Conservation (phyloP, 345 rosid genomes). For the Excoecaria cochinchinensis region DNA sequence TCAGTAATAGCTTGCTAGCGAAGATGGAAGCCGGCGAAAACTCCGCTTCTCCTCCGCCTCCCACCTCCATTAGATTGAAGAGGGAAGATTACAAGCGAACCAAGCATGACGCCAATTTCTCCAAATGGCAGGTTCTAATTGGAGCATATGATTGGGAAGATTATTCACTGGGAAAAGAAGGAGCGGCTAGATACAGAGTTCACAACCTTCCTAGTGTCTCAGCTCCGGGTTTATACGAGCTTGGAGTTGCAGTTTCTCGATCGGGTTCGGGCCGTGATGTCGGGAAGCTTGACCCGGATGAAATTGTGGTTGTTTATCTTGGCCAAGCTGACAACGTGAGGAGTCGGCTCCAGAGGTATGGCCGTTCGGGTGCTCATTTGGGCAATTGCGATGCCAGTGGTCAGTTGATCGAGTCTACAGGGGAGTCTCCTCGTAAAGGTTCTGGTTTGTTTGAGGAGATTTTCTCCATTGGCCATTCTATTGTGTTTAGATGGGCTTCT, state of each 20-base stretch:
- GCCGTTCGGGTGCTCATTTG: constrained; percentile 82
- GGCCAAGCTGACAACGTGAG: constrained; percentile 91
- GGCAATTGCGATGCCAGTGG: constrained; percentile 27
- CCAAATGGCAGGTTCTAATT: constrained; percentile 73
- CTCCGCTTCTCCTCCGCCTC: not conserved
- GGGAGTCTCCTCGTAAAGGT: constrained; percentile 19
- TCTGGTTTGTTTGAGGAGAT: constrained; percentile 49
- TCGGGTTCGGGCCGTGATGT: constrained; percentile 28
- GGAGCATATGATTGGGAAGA: constrained; percentile 84
- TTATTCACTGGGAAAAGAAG: constrained; percentile 57
- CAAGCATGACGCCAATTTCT: constrained; percentile 69
- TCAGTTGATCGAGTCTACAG: constrained; percentile 16
- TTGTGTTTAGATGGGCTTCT: constrained; percentile 77
- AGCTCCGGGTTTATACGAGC: constrained; percentile 74
- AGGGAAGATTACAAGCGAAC: constrained; percentile 71
- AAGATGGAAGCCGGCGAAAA: not conserved
- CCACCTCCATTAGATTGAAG: constrained; percentile 33
- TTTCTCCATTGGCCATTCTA: constrained; percentile 46
- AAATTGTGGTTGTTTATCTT: constrained; percentile 55
- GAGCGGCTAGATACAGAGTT: constrained; percentile 68
- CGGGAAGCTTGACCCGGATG: constrained; percentile 44
- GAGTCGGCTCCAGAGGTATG: constrained; percentile 74
- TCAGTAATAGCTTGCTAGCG: not conserved
- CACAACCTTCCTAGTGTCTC: constrained; percentile 63
- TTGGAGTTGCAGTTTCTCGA: constrained; percentile 43